Evolutionary conservation across 2,329 filamentous ascomycete genomes (phyloP).

Genomic region (Davidsoniella eucalypti): DNA sequence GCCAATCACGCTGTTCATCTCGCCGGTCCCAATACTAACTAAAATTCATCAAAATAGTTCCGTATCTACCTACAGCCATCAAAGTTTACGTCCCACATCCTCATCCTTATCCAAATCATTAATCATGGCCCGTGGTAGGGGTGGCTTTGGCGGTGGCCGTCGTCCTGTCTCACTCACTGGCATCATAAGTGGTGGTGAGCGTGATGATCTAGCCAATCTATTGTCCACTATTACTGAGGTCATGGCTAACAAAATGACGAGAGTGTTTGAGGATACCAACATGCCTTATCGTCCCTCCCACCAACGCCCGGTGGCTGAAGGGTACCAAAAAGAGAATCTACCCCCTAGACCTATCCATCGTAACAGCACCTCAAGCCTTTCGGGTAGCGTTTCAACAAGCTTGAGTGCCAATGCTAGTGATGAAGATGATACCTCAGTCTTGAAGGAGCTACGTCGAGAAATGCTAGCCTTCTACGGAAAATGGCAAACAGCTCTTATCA

Average conservation of each 20-base stretch:
- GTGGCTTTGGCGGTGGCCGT: constrained; percentile 20
- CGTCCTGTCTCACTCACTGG: constrained; percentile 35
- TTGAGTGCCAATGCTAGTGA: constrained; percentile 14
- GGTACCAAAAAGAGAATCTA: constrained; percentile 10
- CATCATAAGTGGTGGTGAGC: constrained; percentile 31
- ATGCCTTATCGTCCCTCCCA: background rate
- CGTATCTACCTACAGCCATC: background rate
- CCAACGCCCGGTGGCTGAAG: background rate
- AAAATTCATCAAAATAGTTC: background rate
- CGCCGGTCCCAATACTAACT: background rate
- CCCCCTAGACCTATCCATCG: constrained; percentile 12
- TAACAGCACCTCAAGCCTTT: constrained; percentile 14
- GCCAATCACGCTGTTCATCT: background rate
- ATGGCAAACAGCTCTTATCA: constrained; percentile 58
- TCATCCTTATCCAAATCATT: background rate
- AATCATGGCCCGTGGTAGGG: constrained; percentile 25
- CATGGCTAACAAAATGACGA: constrained; percentile 35
- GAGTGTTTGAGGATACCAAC: constrained; percentile 27
- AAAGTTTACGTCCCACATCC: background rate
- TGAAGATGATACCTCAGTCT: constrained; percentile 25
- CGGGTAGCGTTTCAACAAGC: constrained; percentile 1
- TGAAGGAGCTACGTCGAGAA: constrained; percentile 52
- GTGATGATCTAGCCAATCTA: constrained; percentile 34
- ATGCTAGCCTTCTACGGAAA: constrained; percentile 58
- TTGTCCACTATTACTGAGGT: constrained; percentile 35